phyloP scores from a whole-genome alignment of 495 filamentous ascomycete species.

The Xylaria telfairii region DNA sequence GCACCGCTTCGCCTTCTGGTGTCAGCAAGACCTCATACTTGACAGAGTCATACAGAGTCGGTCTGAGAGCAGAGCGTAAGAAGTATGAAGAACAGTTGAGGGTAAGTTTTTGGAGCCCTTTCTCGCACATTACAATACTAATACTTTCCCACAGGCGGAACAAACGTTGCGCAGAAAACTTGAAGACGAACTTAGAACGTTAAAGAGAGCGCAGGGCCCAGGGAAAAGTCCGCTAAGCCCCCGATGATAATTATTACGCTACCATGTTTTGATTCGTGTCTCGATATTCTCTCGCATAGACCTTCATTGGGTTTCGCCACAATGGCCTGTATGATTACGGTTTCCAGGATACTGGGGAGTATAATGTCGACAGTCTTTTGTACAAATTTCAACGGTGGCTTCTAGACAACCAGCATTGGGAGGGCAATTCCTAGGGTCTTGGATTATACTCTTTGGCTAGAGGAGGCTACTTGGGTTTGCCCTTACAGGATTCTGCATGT shows the following conservation, averaged over 20 bases:
- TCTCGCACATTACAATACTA: conserved; percentile 20
- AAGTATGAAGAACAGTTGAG: conserved; percentile 58
- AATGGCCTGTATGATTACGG: conserved; percentile 22
- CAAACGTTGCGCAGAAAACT: conserved; percentile 51
- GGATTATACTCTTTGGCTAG: conserved; percentile 34
- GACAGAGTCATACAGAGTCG: conserved; percentile 39
- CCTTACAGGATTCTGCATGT: conserved; percentile 11
- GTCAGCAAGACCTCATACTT: conserved; percentile 39
- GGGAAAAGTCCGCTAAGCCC: conserved; percentile 45
- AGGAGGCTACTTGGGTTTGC: conserved; percentile 17
- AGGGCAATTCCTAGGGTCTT: conserved; percentile 25
- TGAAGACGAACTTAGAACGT: conserved; percentile 51
- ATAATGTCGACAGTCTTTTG: conserved; percentile 18
- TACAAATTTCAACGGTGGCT: conserved; percentile 25
- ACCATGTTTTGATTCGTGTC: conserved; percentile 24
- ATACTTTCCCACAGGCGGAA: conserved; percentile 48
- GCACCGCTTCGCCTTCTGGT: conserved; percentile 30
- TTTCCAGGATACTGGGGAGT: conserved; percentile 22
- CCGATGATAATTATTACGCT: conserved; percentile 28
- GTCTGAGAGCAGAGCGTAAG: conserved; percentile 57
- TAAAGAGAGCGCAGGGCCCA: conserved; percentile 44
- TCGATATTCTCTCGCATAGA: conserved; percentile 29
- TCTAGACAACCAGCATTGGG: conserved; percentile 29
- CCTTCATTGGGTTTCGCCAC: neutral
- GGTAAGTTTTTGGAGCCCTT: conserved; percentile 40